Conservation (phyloP, 352 stramenopile species). For the Elongisporangium senticosum region DNA sequence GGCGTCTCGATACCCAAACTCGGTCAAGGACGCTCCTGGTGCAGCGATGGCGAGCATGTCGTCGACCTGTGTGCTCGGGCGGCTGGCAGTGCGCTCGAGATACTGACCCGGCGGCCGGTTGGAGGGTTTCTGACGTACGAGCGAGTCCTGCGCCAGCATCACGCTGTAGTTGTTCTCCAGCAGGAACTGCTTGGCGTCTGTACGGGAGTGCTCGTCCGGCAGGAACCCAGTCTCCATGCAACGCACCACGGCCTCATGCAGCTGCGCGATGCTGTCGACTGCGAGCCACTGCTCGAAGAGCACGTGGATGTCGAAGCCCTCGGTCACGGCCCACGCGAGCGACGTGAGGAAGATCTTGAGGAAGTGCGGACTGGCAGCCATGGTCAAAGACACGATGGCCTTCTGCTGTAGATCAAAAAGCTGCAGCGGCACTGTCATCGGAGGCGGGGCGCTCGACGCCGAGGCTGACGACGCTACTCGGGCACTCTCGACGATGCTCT, state of each 20-base stretch:
- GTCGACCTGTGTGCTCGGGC: not conserved
- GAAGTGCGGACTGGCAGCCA: conserved; percentile 50
- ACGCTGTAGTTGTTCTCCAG: conserved; percentile 27
- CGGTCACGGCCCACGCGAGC: conserved; percentile 58
- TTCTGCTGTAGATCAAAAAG: conserved; percentile 79
- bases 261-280: conserved; percentile 38
- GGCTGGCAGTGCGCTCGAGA: not conserved
- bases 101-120: not conserved
- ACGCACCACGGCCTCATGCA: conserved; percentile 59
- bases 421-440: conserved; percentile 23
- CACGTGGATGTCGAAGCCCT: conserved; percentile 70
- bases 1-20: conserved; percentile 5
- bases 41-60: not conserved
- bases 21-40: not conserved
- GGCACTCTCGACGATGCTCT: conserved; percentile 13
- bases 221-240: conserved; percentile 65
- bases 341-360: conserved; percentile 57
- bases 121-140: not conserved
- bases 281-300: conserved; percentile 63
- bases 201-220: conserved; percentile 28
- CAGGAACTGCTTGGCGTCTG: conserved; percentile 63
- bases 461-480: not conserved
- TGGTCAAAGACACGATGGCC: conserved; percentile 50
- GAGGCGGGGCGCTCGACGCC: not conserved
- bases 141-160: not conserved